phyloP scores from a whole-genome alignment of 75 land plant species.

The Pseudotsuga menziesii region DNA sequence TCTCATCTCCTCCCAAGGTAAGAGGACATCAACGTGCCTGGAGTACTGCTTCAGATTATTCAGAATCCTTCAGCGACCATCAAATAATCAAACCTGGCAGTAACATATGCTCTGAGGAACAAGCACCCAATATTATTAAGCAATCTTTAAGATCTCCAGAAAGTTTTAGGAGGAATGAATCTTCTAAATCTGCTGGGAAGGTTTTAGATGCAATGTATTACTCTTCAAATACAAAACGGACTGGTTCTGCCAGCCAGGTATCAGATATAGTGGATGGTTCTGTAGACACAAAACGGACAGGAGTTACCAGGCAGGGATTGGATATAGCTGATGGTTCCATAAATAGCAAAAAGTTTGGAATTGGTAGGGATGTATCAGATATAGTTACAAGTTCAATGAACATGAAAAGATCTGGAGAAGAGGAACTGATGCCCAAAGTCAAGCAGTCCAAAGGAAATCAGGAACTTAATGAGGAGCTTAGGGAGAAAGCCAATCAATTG shows the following conservation, averaged over 20 bases:
- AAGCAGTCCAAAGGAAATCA: neutral
- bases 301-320: neutral
- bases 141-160: neutral
- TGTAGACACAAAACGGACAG: neutral
- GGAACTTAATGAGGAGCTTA: slow-evolving; percentile 1
- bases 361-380: neutral
- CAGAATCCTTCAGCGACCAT: neutral
- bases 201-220: neutral
- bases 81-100: slow-evolving; percentile 1
- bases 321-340: neutral
- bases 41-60: neutral
- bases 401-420: neutral
- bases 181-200: neutral
- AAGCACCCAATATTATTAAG: neutral
- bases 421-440: neutral
- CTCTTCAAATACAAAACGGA: neutral
- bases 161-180: neutral
- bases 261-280: slow-evolving; percentile 6
- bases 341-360: neutral
- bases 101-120: neutral
- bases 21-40: neutral
- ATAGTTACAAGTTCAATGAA: neutral
- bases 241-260: neutral
- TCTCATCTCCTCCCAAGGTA: neutral
- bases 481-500: slow-evolving; percentile 12